phyloP scores from a whole-genome alignment of 192 early-diverging fungal genomes.

The Gaertneriomyces sp. region DNA sequence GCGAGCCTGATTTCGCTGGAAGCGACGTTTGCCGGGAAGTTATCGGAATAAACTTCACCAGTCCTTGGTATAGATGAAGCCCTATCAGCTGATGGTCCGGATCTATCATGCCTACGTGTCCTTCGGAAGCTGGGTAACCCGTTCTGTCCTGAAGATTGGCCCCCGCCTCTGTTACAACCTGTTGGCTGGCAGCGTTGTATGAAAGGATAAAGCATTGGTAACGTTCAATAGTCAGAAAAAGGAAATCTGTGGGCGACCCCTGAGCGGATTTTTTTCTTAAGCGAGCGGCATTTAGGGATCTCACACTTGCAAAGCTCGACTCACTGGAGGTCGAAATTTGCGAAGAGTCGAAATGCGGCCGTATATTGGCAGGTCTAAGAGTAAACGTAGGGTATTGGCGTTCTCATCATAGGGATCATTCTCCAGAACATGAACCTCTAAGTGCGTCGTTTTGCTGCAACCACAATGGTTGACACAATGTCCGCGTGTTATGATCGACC shows the following conservation, averaged over 20 bases:
- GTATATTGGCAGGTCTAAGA: slow-evolving; percentile 61
- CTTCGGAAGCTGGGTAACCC: slow-evolving; percentile 51
- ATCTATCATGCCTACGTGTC: slow-evolving; percentile 57
- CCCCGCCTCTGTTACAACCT: slow-evolving; percentile 61
- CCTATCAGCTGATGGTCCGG: slow-evolving; percentile 50
- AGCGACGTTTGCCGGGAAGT: background rate
- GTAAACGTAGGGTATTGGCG: slow-evolving; percentile 38
- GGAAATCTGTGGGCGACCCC: slow-evolving; percentile 54
- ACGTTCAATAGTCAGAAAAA: slow-evolving; percentile 67
- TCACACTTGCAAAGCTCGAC: background rate
- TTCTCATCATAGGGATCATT: slow-evolving; percentile 8
- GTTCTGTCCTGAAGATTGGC: slow-evolving; percentile 59
- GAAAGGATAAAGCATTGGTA: slow-evolving; percentile 68
- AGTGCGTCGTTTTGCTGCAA: slow-evolving; percentile 34
- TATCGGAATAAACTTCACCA: slow-evolving; percentile 64
- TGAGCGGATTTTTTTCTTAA: slow-evolving; percentile 16
- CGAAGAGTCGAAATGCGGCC: slow-evolving; percentile 63
- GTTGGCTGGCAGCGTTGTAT: slow-evolving; percentile 49
- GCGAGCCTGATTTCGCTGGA: too few relatives aligned
- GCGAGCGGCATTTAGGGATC: too few relatives aligned
- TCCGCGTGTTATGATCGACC: background rate
- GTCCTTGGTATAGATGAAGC: slow-evolving; percentile 64
- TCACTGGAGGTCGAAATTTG: slow-evolving; percentile 45
- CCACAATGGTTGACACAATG: background rate
- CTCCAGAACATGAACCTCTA: slow-evolving; percentile 33